A percentile compares a stretch with the other conserved stretches of the same genome.
These are phyloP conservation scores for Ogataea hybrid DNA, from an alignment of 1,139 yeast species.

Conservation along the genomic window DNA sequence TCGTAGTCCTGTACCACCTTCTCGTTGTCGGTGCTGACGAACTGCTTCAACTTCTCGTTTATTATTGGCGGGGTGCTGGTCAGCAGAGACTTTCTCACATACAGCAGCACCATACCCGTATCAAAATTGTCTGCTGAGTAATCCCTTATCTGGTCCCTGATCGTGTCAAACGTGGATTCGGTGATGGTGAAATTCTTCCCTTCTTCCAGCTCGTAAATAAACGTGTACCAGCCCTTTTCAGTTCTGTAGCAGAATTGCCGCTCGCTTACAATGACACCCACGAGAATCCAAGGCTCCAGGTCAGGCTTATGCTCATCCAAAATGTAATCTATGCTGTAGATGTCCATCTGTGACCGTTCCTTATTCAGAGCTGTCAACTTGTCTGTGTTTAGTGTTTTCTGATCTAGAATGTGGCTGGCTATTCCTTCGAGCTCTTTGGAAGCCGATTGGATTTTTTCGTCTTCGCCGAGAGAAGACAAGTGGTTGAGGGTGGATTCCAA, in stretches of 20 bases:
- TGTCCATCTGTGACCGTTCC: slow-evolving; percentile 17
- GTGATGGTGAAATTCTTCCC: slow-evolving; percentile 26
- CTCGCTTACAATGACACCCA: slow-evolving; percentile 32
- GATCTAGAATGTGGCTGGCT: slow-evolving; percentile 12
- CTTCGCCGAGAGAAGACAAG: slow-evolving; percentile 11
- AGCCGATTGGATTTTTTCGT: slow-evolving; percentile 14
- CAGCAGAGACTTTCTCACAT: slow-evolving; percentile 31
- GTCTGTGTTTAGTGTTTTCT: slow-evolving; percentile 8
- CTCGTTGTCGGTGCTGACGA: slow-evolving; percentile 27
- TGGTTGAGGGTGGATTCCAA: slow-evolving; percentile 30
- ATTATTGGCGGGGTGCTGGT: slow-evolving; percentile 10
- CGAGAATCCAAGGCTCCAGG: slow-evolving; percentile 35
- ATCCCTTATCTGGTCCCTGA: slow-evolving; percentile 24
- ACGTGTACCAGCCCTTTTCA: slow-evolving; percentile 22
- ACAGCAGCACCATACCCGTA: slow-evolving; percentile 32
- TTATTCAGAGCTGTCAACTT: slow-evolving; percentile 19
- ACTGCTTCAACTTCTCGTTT: slow-evolving; percentile 20
- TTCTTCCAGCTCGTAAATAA: slow-evolving; percentile 27
- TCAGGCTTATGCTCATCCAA: slow-evolving; percentile 20
- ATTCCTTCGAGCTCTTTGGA: slow-evolving; percentile 16
- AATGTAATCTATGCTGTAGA: slow-evolving; percentile 27
- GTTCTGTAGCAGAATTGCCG: slow-evolving; percentile 29
- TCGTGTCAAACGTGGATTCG: slow-evolving; percentile 23
- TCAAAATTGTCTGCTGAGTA: slow-evolving; percentile 26
- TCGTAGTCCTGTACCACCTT: slow-evolving; percentile 19